phyloP scores from a whole-genome alignment of 805 yeast genomes.

The Kluyveromyces wickerhamii region DNA sequence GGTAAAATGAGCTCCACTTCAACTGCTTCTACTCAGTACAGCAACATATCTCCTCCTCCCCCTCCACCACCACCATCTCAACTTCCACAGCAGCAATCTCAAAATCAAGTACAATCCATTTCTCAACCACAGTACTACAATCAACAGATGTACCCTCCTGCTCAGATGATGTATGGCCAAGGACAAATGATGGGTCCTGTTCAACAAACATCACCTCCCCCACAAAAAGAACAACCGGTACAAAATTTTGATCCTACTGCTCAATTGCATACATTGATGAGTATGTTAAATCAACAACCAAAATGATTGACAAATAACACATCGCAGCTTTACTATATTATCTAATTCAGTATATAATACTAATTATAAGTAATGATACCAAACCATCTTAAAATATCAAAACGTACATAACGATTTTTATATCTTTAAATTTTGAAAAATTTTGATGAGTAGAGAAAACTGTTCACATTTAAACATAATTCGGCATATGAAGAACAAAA shows the following conservation, averaged over 20 bases:
- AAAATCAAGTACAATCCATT: no score
- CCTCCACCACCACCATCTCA: slow-evolving; percentile 17
- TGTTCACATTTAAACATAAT: no score
- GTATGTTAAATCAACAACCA: slow-evolving; percentile 35
- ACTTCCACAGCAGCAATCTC: slow-evolving; percentile 5
- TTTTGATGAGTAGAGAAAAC: no score
- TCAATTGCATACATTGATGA: slow-evolving; percentile 36
- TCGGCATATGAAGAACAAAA: no score
- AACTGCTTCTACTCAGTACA: slow-evolving; percentile 17
- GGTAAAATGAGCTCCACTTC: slow-evolving; percentile 44
- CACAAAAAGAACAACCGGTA: slow-evolving; percentile 16
- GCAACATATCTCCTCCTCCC: slow-evolving; percentile 25
- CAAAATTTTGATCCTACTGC: slow-evolving; percentile 31
- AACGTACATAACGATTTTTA: no score
- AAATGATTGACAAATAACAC: slow-evolving; percentile 9
- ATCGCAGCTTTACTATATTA: no score
- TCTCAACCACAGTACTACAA: slow-evolving; percentile 5
- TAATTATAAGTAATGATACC: no score
- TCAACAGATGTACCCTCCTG: slow-evolving; percentile 7
- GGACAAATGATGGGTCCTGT: slow-evolving; percentile 16
- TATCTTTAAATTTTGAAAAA: no score
- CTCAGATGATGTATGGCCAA: slow-evolving; percentile 8
- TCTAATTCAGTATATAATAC: no score
- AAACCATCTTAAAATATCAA: no score
- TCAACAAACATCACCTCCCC: slow-evolving; percentile 16